Evolutionary conservation across 768 basidiomycete species (phyloP), one percentile per base, ranked within the genome.

Genomic region (Russula olivacea): DNA sequence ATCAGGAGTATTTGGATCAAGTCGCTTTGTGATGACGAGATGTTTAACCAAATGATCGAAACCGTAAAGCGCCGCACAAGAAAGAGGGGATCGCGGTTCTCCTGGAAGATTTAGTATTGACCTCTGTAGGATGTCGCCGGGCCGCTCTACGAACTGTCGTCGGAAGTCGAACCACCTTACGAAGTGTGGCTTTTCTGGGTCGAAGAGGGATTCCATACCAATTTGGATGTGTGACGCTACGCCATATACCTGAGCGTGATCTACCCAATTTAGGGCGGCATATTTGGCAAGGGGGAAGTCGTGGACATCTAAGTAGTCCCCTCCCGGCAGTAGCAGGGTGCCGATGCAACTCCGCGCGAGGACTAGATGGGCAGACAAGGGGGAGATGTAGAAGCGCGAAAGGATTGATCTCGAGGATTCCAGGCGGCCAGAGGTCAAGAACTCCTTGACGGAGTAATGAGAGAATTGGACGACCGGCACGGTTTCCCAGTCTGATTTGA

Each of bases 331-430:
- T 59, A 59, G 14, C 28, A 59, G 40, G 58, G 50, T 52, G 30
- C 58, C 34, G 28, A 52, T 32, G 40, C 50, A 59, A 23, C 50
- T 59, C 52, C 52, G 58, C 14, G 58, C 50, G 40, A 59, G 58
- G 3, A 43, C 43, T 23, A 41, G 23, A 41, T 59, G 38, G 19
- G 58, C 58, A 17, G 50, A 50, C n/a, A 2, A 19, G 6, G 50
- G 25, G 40, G 49, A 52, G 14, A 59, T 32, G 15, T 51, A 51
- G 50, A 51, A 59, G 3, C 38, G 50, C 9, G 50, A 52, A 43
- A 52, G 38, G 40, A 3, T 17, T 32, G 8, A 4, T 19, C 10
- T 52, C 28, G 25, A 41, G 8, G 58, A 43, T 17, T n/a, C 38
- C 4, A 59, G 50, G n/a, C 58, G 58, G 34, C 4, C 19, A 14